Percentiles rank a stretch among this genome's conserved stretches.
These are phyloP conservation scores for Scheffersomyces spartinae DNA, from an alignment of 805 yeast genomes.

Conservation along the genomic window DNA sequence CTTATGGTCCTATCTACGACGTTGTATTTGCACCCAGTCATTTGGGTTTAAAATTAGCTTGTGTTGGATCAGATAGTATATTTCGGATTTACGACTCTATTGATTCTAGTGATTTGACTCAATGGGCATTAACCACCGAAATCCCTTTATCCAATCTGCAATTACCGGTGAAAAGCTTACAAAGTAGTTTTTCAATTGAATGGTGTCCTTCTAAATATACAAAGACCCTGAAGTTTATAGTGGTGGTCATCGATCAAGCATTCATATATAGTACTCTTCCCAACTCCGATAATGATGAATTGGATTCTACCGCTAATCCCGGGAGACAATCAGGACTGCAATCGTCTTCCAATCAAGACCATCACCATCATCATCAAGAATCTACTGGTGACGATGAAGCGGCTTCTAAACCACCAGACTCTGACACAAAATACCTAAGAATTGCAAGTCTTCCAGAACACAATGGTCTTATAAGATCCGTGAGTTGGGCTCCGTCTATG, in stretches of 20 bases:
- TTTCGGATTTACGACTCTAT: constrained; percentile 77
- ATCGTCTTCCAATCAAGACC: no score
- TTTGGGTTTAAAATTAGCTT: constrained; percentile 69
- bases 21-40: constrained; percentile 84
- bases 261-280: constrained; percentile 42
- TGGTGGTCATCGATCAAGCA: constrained; percentile 81
- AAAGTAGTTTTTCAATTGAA: constrained; percentile 72
- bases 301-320: no score
- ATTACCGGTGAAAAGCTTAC: constrained; percentile 64
- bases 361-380: constrained; percentile 25
- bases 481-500: constrained; percentile 95
- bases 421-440: constrained; percentile 30
- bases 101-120: constrained; percentile 78
- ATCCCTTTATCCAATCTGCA: constrained; percentile 53
- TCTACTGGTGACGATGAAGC: constrained; percentile 20
- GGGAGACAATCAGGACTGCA: no score
- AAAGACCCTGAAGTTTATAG: constrained; percentile 62
- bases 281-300: constrained; percentile 3
- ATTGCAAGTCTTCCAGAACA: constrained; percentile 73
- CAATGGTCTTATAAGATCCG: constrained; percentile 74
- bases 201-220: constrained; percentile 89
- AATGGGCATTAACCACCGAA: constrained; percentile 73
- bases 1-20: constrained; percentile 81
- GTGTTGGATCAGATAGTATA: constrained; percentile 83
- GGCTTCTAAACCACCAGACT: constrained; percentile 3